Percentiles rank a stretch among this genome's conserved stretches.
These are phyloP conservation scores for Starmerella scarabaei DNA, from an alignment of 805 yeast genomes.

Conservation along the genomic window DNA sequence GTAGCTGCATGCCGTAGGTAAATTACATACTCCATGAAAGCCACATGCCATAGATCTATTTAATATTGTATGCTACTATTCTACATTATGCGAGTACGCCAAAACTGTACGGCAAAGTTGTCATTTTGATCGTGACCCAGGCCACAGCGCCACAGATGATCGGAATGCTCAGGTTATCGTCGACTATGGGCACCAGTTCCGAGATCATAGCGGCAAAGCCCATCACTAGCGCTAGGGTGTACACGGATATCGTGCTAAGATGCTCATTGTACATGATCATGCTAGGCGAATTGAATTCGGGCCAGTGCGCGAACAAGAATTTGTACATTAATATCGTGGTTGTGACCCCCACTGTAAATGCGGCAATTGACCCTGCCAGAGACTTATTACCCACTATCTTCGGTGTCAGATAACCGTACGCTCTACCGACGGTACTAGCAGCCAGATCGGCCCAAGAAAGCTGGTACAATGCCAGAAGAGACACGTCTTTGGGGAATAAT, in stretches of 20 bases:
- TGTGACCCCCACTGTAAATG: conserved; percentile 57
- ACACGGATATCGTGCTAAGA: conserved; percentile 43
- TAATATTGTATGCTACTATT: too few species aligned
- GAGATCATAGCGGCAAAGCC: conserved; percentile 79
- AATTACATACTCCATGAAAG: too few species aligned
- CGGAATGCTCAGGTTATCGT: conserved; percentile 92
- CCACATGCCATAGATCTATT: too few species aligned
- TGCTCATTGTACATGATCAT: conserved; percentile 55
- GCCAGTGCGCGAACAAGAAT: conserved; percentile 50
- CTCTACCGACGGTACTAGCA: conserved; percentile 86
- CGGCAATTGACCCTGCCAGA: conserved; percentile 82
- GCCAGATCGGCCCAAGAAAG: conserved; percentile 97
- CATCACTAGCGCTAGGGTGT: conserved; percentile 42
- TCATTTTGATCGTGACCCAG: conserved; percentile 32
- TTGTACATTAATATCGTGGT: conserved; percentile 63
- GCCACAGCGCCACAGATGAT: conserved; percentile 63
- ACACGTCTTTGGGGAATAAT: conserved; percentile 66
- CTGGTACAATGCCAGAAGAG: conserved; percentile 59
- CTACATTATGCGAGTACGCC: conserved; percentile 15
- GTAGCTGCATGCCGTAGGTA: too few species aligned
- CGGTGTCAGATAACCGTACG: conserved; percentile 73
- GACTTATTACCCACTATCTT: conserved; percentile 63
- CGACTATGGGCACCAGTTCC: conserved; percentile 74
- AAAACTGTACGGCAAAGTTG: conserved; percentile 16
- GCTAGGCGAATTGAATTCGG: conserved; percentile 41